A percentile compares a stretch with the other conserved stretches of the same genome.
Evolutionary conservation across 2,329 filamentous ascomycete species (phyloP).

Genomic region (Corynespora cassiicola): DNA sequence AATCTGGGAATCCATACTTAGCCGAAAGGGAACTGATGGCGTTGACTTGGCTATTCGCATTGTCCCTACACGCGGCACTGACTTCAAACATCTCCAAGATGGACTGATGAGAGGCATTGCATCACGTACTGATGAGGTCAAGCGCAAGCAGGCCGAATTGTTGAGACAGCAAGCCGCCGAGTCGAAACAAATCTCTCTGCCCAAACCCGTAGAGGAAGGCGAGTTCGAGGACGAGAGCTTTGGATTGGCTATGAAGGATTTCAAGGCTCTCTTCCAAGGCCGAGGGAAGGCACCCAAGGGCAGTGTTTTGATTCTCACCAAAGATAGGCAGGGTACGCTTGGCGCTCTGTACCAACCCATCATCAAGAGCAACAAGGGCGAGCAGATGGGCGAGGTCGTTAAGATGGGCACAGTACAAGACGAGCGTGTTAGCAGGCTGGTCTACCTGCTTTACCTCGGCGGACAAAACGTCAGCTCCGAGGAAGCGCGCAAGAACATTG

Average conservation of each 20-base stretch:
- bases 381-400: constrained; percentile 54
- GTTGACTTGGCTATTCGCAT: constrained; percentile 84
- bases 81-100: constrained; percentile 91
- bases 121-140: constrained; percentile 67
- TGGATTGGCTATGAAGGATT: constrained; percentile 74
- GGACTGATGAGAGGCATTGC: constrained; percentile 88
- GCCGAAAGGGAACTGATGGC: constrained; percentile 54
- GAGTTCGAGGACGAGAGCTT: constrained; percentile 77
- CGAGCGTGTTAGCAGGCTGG: constrained; percentile 77
- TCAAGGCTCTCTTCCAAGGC: constrained; percentile 82
- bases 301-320: constrained; percentile 75
- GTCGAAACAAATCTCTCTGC: constrained; percentile 36
- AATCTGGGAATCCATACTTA: constrained; percentile 76
- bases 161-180: constrained; percentile 53
- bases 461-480: constrained; percentile 89
- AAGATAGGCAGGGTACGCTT: constrained; percentile 69
- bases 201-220: constrained; percentile 39
- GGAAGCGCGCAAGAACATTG: constrained; percentile 77
- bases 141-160: constrained; percentile 37
- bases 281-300: constrained; percentile 79
- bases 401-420: constrained; percentile 76
- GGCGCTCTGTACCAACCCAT: constrained; percentile 45
- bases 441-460: constrained; percentile 91
- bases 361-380: constrained; percentile 38
- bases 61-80: constrained; percentile 89